phyloP scores from a whole-genome alignment of 768 basidiomycete genomes.

The Boletellus ananiceps region DNA sequence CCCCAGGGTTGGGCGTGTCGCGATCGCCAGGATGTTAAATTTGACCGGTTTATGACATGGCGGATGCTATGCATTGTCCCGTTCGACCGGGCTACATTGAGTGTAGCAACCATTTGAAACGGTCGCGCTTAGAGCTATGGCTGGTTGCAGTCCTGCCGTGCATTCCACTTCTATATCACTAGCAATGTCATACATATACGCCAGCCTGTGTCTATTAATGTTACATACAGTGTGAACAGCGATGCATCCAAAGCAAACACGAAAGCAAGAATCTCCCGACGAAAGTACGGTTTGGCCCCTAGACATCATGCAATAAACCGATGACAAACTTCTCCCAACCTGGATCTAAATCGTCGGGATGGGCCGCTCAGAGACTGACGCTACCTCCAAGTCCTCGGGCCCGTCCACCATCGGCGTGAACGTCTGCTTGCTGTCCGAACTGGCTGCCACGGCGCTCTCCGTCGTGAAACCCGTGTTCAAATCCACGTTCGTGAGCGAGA shows the following conservation, averaged over 20 bases:
- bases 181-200: no score
- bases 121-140: no score
- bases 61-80: no score
- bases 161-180: no score
- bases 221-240: not conserved
- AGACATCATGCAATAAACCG: no score
- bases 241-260: not conserved
- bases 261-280: not conserved
- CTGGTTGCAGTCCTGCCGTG: no score
- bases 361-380: no score
- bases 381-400: not conserved
- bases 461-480: not conserved
- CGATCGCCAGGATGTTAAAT: not conserved
- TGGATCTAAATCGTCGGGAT: not conserved
- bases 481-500: constrained; percentile 17
- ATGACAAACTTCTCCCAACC: no score
- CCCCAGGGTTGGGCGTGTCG: no score
- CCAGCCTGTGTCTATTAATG: not conserved
- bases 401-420: not conserved
- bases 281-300: not conserved
- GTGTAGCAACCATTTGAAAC: no score
- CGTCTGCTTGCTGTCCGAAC: not conserved
- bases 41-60: not conserved
- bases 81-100: no score
- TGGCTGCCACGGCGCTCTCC: not conserved